These are phyloP conservation scores for Hysterium pulicare DNA, from an alignment of 2,329 filamentous ascomycete species.

Conservation along the genomic window DNA sequence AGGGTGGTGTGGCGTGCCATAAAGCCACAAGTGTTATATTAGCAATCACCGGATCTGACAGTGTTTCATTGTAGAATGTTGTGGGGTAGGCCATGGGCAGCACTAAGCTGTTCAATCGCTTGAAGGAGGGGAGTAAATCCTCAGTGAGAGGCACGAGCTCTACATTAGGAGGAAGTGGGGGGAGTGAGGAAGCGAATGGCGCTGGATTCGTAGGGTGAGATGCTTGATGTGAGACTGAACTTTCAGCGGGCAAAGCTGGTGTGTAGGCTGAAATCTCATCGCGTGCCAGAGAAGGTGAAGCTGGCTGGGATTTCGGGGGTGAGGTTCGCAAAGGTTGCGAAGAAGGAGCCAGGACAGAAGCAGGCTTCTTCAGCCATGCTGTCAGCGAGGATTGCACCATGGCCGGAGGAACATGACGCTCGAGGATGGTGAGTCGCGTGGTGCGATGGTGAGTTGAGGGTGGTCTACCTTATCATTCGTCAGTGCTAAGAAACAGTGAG, in stretches of 20 bases:
- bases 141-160: conserved; percentile 52
- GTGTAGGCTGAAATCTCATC: conserved; percentile 1
- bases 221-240: conserved; percentile 11
- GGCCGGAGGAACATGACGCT: too few species aligned
- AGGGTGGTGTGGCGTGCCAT: conserved; percentile 44
- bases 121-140: conserved; percentile 54
- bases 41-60: conserved; percentile 51
- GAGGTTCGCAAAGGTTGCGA: not conserved
- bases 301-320: not conserved
- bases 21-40: conserved; percentile 58
- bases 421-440: conserved; percentile 1
- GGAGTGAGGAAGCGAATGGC: conserved; percentile 17
- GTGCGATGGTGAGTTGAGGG: not conserved
- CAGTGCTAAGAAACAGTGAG: too few species aligned
- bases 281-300: not conserved
- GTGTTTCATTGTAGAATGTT: conserved; percentile 59
- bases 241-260: conserved; percentile 9
- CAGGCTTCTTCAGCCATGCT: conserved; percentile 48
- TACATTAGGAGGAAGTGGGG: conserved; percentile 47
- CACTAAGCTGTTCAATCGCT: conserved; percentile 55
- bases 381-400: conserved; percentile 48
- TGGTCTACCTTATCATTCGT: too few species aligned
- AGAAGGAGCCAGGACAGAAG: conserved; percentile 15
- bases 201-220: not conserved
- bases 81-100: conserved; percentile 61